These are phyloP conservation scores for Candida insectorum DNA, from an alignment of 805 yeast genomes.

Conservation along the genomic window DNA sequence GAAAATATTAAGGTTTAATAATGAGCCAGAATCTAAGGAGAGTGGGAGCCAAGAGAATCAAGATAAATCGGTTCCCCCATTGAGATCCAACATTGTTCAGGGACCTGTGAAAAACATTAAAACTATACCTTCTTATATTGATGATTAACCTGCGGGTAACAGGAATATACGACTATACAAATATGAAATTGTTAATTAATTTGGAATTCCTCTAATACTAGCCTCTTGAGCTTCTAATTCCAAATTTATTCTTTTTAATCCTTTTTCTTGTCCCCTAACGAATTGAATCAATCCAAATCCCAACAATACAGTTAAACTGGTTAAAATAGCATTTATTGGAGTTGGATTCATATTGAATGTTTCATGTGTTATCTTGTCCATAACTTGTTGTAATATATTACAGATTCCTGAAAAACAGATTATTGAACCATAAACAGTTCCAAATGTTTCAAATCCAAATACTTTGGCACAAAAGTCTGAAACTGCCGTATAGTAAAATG, in stretches of 20 bases:
- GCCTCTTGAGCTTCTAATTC: conserved; percentile 67
- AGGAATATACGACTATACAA: too few species aligned
- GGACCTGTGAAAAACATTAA: conserved; percentile 3
- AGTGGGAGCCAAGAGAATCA: too few species aligned
- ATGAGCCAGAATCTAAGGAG: too few species aligned
- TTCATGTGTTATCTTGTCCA: conserved; percentile 71
- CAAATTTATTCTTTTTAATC: conserved; percentile 47
- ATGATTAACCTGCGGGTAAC: too few species aligned
- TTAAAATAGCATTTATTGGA: conserved; percentile 65
- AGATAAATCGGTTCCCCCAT: too few species aligned
- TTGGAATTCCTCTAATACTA: conserved; percentile 44
- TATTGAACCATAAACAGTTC: conserved; percentile 84
- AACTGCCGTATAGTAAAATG: conserved; percentile 88
- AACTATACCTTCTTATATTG: too few species aligned
- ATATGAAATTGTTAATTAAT: conserved; percentile 12
- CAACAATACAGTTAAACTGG: conserved; percentile 50
- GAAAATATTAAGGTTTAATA: not conserved
- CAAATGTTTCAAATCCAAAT: conserved; percentile 89
- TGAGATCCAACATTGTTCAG: too few species aligned
- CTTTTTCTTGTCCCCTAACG: conserved; percentile 39
- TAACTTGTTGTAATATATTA: conserved; percentile 64
- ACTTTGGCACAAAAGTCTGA: conserved; percentile 91
- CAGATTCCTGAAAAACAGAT: conserved; percentile 80
- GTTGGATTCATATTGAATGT: conserved; percentile 70
- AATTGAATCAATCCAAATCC: conserved; percentile 44